phyloP scores from a whole-genome alignment of 2,329 filamentous ascomycete genomes.

The Exophiala sp. region DNA sequence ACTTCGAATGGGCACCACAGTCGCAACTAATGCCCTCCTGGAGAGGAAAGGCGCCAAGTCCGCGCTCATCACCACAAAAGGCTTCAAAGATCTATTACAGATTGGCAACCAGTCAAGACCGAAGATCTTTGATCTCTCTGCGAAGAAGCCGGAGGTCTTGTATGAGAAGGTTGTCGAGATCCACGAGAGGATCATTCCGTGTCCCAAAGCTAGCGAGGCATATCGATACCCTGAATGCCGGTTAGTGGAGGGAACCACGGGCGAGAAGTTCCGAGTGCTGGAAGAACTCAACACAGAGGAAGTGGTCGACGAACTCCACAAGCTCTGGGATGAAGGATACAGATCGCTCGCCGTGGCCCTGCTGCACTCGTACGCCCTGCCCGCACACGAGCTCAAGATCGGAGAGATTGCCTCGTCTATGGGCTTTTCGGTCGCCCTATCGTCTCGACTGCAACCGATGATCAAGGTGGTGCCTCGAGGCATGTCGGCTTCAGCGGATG shows the following conservation, averaged over 20 bases:
- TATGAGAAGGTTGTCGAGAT: constrained; percentile 29
- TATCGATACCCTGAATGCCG: constrained; percentile 9
- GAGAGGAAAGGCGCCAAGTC: constrained; percentile 86
- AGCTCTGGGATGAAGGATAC: constrained; percentile 26
- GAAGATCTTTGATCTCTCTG: constrained; percentile 75
- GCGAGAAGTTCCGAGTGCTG: constrained; percentile 19
- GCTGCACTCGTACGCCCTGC: constrained; percentile 85
- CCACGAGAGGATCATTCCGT: constrained; percentile 27
- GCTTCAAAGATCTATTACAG: constrained; percentile 76
- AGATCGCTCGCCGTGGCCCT: constrained; percentile 17
- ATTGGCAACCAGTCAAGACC: constrained; percentile 90
- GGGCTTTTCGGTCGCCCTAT: constrained; percentile 66
- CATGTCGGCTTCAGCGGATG: constrained; percentile 70
- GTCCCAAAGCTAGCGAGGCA: constrained; percentile 1
- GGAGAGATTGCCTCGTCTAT: constrained; percentile 70
- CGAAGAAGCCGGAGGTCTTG: constrained; percentile 64
- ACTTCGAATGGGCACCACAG: constrained; percentile 71
- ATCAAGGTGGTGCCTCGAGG: constrained; percentile 75
- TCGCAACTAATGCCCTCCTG: constrained; percentile 79
- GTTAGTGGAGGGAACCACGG: constrained; percentile 46
- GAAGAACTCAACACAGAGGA: constrained; percentile 29
- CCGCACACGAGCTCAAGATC: constrained; percentile 71
- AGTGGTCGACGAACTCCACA: constrained; percentile 36
- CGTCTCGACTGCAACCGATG: constrained; percentile 82
- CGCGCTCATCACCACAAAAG: constrained; percentile 77